These are phyloP conservation scores for Naganishia friedmannii DNA, from an alignment of 768 basidiomycete genomes.

Conservation along the genomic window DNA sequence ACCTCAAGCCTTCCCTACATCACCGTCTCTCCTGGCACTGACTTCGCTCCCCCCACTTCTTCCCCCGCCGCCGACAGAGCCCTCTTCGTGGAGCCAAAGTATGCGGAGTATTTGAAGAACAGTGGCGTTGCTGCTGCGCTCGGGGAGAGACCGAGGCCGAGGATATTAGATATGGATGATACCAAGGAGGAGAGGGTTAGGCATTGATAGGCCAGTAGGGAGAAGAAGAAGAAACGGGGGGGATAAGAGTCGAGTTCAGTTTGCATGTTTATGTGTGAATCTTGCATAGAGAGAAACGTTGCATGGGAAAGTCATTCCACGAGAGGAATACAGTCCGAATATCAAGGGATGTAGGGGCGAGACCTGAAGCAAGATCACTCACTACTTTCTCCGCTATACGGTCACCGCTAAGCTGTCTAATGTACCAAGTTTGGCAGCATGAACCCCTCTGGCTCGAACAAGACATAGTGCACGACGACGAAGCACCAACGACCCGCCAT, in stretches of 20 bases:
- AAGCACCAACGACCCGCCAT: too few relatives aligned
- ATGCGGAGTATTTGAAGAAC: conserved; percentile 71
- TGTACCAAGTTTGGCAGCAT: too few relatives aligned
- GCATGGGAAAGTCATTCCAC: neutral
- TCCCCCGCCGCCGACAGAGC: conserved; percentile 57
- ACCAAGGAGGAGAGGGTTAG: conserved; percentile 20
- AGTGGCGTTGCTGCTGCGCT: conserved; percentile 63
- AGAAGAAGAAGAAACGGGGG: neutral
- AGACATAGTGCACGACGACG: too few relatives aligned
- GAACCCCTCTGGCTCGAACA: too few relatives aligned
- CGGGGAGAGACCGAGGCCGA: conserved; percentile 53
- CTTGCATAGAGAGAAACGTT: neutral
- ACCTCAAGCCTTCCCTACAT: neutral
- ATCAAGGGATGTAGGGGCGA: too few relatives aligned
- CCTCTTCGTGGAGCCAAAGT: conserved; percentile 82
- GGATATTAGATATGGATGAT: conserved; percentile 29
- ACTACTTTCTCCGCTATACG: too few relatives aligned
- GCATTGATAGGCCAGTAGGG: neutral
- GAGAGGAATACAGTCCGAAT: too few relatives aligned
- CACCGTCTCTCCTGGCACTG: conserved; percentile 1
- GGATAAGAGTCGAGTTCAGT: neutral
- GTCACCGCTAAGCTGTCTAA: too few relatives aligned
- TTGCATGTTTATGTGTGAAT: neutral
- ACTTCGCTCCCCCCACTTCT: neutral
- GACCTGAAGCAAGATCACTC: too few relatives aligned